These are phyloP conservation scores for Parachaetomium inaequale DNA, from an alignment of 495 filamentous ascomycete species.

Conservation along the genomic window DNA sequence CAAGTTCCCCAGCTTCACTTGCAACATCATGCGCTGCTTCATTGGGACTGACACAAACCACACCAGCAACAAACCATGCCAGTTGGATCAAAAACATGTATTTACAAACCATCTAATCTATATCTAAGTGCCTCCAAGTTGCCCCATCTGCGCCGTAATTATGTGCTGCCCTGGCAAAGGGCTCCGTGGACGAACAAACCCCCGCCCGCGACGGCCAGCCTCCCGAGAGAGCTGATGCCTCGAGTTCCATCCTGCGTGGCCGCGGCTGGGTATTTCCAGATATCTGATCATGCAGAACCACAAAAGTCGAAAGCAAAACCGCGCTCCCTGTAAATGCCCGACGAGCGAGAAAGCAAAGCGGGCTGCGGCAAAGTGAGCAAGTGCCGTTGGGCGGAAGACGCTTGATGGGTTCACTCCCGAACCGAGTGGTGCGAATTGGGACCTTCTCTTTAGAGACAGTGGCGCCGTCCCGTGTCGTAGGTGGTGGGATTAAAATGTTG, in stretches of 20 bases:
- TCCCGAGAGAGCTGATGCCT: not conserved
- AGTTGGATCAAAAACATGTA: not conserved
- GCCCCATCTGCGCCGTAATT: not conserved
- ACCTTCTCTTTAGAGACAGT: not conserved
- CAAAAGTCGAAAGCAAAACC: not conserved
- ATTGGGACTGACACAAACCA: not conserved
- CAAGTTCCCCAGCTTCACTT: not conserved
- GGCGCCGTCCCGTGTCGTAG: not conserved
- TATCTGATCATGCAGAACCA: not conserved
- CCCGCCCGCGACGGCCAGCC: not conserved
- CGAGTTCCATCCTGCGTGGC: not conserved
- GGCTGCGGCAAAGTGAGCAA: not conserved
- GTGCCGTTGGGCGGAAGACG: not conserved
- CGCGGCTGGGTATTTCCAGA: not conserved
- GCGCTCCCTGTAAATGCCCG: slow-evolving; percentile 1
- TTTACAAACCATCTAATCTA: not conserved
- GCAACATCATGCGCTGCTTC: not conserved
- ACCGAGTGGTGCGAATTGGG: not conserved
- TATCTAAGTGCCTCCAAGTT: not conserved
- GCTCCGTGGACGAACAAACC: not conserved
- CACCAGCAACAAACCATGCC: not conserved
- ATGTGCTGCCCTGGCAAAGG: not conserved
- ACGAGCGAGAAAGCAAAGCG: not conserved
- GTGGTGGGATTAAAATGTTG: not conserved
- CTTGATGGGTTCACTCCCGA: not conserved